Conservation (phyloP, 331 rosid genomes). For the Acacia concinna region DNA sequence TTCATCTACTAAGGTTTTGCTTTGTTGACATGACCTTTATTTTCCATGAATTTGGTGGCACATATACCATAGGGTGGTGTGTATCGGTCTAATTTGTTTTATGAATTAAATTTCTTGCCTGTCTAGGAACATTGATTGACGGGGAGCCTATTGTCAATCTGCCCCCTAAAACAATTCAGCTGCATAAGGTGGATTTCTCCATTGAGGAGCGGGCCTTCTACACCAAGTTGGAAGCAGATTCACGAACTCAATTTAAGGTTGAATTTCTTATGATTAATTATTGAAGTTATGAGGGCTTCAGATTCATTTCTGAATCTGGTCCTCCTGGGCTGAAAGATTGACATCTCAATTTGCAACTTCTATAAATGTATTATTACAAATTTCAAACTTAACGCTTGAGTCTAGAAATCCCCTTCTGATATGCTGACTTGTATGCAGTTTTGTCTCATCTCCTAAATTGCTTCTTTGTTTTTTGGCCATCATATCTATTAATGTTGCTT, state of each 20-base stretch:
- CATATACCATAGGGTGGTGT: constrained; percentile 20
- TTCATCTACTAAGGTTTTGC: constrained; percentile 17
- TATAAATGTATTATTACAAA: background rate
- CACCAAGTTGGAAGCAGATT: constrained; percentile 86
- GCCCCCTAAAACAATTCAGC: constrained; percentile 74
- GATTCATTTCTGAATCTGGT: background rate
- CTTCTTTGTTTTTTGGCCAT: background rate
- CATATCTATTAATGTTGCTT: background rate
- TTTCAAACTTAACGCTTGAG: background rate
- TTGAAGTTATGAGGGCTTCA: background rate
- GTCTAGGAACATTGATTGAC: constrained; percentile 77
- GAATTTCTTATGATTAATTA: background rate
- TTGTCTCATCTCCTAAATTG: background rate
- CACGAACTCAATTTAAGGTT: constrained; percentile 91
- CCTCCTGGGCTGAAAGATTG: background rate
- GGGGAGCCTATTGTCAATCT: constrained; percentile 86
- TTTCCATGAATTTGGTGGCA: constrained; percentile 28
- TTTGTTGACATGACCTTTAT: constrained; percentile 25
- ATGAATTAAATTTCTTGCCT: constrained; percentile 23
- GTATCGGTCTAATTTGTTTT: constrained; percentile 27
- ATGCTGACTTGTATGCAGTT: background rate
- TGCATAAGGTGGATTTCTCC: constrained; percentile 82
- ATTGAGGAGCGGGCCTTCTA: constrained; percentile 90
- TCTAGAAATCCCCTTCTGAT: background rate
- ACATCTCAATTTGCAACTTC: background rate